Conservation (phyloP, 2,329 filamentous ascomycete genomes). For the Coniochaeta hoffmannii region DNA sequence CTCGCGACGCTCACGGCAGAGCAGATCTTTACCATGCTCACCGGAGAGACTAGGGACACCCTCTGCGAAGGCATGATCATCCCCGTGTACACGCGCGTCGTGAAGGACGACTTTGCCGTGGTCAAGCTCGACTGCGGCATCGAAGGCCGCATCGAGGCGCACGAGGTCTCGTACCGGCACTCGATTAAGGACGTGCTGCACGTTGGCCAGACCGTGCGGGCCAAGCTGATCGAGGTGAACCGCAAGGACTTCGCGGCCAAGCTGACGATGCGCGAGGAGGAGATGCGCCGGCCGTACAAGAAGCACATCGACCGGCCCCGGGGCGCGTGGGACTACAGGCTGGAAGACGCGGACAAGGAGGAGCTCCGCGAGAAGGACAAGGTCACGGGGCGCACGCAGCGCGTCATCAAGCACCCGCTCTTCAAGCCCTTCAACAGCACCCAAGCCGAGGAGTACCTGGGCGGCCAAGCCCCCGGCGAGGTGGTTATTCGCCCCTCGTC, state of each 20-base stretch:
- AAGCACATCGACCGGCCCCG: conserved; percentile 63
- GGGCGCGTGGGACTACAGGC: conserved; percentile 79
- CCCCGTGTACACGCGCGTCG: conserved; percentile 78
- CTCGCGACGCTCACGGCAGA: conserved; percentile 64
- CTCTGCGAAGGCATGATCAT: conserved; percentile 88
- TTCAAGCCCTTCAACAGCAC: conserved; percentile 90
- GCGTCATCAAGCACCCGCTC: conserved; percentile 95
- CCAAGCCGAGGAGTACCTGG: conserved; percentile 89
- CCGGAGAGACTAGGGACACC: conserved; percentile 81
- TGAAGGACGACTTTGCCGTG: conserved; percentile 88
- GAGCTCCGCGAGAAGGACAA: conserved; percentile 81
- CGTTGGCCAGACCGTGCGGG: conserved; percentile 76
- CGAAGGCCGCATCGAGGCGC: conserved; percentile 76
- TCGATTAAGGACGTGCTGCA: conserved; percentile 68
- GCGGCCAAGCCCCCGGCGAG: conserved; percentile 77
- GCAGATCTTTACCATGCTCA: conserved; percentile 93
- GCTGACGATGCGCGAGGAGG: conserved; percentile 76
- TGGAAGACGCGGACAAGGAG: conserved; percentile 76
- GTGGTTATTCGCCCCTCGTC: conserved; percentile 93
- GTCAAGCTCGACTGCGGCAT: conserved; percentile 91
- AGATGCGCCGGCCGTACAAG: conserved; percentile 65
- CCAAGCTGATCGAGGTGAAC: conserved; percentile 82
- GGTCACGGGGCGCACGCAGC: conserved; percentile 74
- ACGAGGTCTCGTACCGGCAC: conserved; percentile 69
- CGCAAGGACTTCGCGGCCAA: conserved; percentile 78